Percentiles rank a stretch among this genome's conserved stretches.
phyloP scores from a whole-genome alignment of 2,329 filamentous ascomycete species.

The Seiridium cupressi region DNA sequence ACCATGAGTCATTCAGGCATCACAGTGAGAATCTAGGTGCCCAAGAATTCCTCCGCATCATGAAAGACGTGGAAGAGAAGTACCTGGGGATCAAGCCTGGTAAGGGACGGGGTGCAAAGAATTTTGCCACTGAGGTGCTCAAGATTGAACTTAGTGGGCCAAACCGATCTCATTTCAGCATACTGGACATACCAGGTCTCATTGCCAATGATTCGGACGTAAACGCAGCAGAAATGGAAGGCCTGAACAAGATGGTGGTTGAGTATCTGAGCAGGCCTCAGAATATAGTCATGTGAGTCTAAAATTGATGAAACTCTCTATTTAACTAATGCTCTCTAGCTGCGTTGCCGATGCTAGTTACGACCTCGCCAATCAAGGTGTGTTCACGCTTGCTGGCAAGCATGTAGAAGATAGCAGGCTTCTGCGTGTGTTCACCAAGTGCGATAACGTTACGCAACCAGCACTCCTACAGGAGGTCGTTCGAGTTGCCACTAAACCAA shows the following conservation, averaged over 20 bases:
- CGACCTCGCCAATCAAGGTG: slow-evolving; percentile 28
- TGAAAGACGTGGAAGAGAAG: slow-evolving; percentile 27
- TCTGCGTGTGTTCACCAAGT: slow-evolving; percentile 38
- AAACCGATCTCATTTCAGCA: slow-evolving; percentile 32
- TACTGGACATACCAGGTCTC: slow-evolving; percentile 36
- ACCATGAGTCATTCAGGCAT: slow-evolving; percentile 19
- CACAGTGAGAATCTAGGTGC: slow-evolving; percentile 22
- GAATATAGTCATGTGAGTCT: slow-evolving; percentile 36
- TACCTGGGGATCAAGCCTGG: slow-evolving; percentile 29
- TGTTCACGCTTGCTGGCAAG: slow-evolving; percentile 23
- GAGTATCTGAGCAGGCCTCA: slow-evolving; percentile 33
- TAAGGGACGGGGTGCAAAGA: slow-evolving; percentile 21
- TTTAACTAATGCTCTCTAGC: slow-evolving; percentile 12
- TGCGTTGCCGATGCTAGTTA: slow-evolving; percentile 31
- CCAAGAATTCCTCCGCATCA: slow-evolving; percentile 25
- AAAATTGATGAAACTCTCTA: not conserved
- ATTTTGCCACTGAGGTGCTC: slow-evolving; percentile 35
- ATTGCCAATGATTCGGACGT: slow-evolving; percentile 15
- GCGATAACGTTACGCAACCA: slow-evolving; percentile 24
- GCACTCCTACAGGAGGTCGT: slow-evolving; percentile 11
- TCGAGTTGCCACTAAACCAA: slow-evolving; percentile 10
- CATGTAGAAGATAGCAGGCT: slow-evolving; percentile 26
- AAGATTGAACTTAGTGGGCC: slow-evolving; percentile 36
- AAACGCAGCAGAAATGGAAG: slow-evolving; percentile 26
- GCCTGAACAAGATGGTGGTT: slow-evolving; percentile 29